Base-by-base conservation (phyloP, 352 stramenopile species). In the Phytopythium montanum region DNA sequence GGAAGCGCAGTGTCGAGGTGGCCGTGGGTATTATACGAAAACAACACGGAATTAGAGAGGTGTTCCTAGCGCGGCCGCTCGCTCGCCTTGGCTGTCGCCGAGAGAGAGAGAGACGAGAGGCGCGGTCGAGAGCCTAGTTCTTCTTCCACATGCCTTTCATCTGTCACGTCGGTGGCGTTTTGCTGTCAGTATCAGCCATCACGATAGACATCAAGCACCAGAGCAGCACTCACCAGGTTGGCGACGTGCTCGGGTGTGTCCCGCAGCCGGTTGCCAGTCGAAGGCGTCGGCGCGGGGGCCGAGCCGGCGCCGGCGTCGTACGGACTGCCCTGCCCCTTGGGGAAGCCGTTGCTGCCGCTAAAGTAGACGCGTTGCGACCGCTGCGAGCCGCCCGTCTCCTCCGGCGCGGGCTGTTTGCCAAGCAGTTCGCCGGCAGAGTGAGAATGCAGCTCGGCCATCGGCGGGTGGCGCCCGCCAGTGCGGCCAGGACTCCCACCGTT, bases 101-200 rank as follows among this genome's bases (percentile, higher is more conserved):
- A 55, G 44, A 38, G 21, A 50, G 49, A 55, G 44, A 38, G 21
- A 50, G 39, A 59, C 18, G 25, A 46, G 38, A 26, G 25, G 10
- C 18, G 25, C 23, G 25, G 12, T 52, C 45, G 45, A 52, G 45
- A 28, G 25, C 25, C 78, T 85, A 91, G 70, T 90, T 92, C 61
- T 88, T 90, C 63, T 88, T 90, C 82, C 82, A 90, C 69, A 92
- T 85, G 54, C 81, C 81, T 66, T 92, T 92, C 72, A 90, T 85
- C 82, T 92, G 41, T 18, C 45, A 10, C 51, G n/a, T 14, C 16
- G 33, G 10, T 19, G 52, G 25, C 18, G 46, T 14, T 3, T 18
- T 9, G 7, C 5, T 39, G 48, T 60, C n/a, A 51, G 39, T 25
- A 28, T 3, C 3, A 13, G 0, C 16, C 21, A 26, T 33, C 31